A percentile compares a stretch with the other conserved stretches of the same genome.
Evolutionary conservation across 2,329 filamentous ascomycete species (phyloP).

Genomic region (Colletotrichum noveboracense): DNA sequence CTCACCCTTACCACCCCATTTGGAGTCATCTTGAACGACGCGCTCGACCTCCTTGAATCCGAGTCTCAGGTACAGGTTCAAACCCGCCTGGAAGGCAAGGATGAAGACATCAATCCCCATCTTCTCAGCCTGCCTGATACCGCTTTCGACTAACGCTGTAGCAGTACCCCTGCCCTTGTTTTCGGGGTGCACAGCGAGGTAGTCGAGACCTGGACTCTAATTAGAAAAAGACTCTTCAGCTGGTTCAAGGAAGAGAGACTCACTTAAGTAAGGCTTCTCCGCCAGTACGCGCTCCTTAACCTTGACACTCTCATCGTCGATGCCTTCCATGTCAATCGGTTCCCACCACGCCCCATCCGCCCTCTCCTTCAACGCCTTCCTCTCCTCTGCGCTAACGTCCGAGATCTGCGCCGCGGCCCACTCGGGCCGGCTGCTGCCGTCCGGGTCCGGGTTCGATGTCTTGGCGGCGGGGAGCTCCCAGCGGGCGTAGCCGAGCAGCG

Average conservation of each 20-base stretch:
- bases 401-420: constrained; percentile 21
- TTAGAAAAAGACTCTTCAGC: background rate
- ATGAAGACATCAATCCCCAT: constrained; percentile 29
- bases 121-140: constrained; percentile 27
- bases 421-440: background rate
- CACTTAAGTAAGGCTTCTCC: constrained; percentile 18
- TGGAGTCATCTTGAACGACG: constrained; percentile 29
- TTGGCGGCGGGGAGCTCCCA: constrained; percentile 24
- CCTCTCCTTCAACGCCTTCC: background rate
- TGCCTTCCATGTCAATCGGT: background rate
- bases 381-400: constrained; percentile 17
- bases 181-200: constrained; percentile 33
- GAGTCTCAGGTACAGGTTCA: constrained; percentile 27
- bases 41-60: constrained; percentile 28
- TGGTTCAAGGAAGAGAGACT: background rate
- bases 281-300: constrained; percentile 17
- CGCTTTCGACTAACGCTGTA: constrained; percentile 28
- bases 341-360: constrained; percentile 15
- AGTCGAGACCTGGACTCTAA: constrained; percentile 24
- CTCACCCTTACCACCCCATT: background rate
- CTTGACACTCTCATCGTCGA: background rate
- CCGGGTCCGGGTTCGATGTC: background rate
- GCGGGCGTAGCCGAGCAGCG: constrained; percentile 27
- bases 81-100: constrained; percentile 24
- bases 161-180: constrained; percentile 30